A percentile compares a stretch with the other conserved stretches of the same genome.
These are phyloP conservation scores for Suillus subalutaceus DNA, from an alignment of 768 basidiomycete species.

Conservation along the genomic window DNA sequence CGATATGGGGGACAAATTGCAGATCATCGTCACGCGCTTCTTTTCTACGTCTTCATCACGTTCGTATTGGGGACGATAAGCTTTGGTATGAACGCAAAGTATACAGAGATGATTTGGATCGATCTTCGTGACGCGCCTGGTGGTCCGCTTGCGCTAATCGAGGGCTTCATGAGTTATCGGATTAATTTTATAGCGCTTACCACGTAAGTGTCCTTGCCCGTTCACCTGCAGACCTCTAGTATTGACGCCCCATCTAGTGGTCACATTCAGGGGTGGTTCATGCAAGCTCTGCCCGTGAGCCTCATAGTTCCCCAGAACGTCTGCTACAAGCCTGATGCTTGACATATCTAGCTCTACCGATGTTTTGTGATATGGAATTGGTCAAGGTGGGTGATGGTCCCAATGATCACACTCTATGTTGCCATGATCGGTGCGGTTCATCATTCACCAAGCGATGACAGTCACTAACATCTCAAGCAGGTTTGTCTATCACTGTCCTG, in stretches of 20 bases:
- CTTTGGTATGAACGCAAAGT: conserved; percentile 27
- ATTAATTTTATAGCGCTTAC: conserved; percentile 24
- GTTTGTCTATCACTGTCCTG: conserved; percentile 20
- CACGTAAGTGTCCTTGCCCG: conserved; percentile 16
- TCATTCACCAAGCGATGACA: not conserved
- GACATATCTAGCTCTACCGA: conserved; percentile 6
- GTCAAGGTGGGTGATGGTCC: conserved; percentile 17
- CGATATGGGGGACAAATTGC: not conserved
- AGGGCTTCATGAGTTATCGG: conserved; percentile 16
- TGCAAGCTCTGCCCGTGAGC: conserved; percentile 27
- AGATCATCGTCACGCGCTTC: conserved; percentile 14
- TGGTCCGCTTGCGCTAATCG: conserved; percentile 18
- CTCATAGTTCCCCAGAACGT: not conserved
- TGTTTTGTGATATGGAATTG: conserved; percentile 21
- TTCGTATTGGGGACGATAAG: conserved; percentile 31
- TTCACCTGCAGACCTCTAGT: not conserved
- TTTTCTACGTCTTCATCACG: conserved; percentile 28
- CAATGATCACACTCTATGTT: conserved; percentile 19
- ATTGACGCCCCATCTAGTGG: conserved; percentile 18
- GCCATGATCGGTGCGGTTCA: conserved; percentile 18
- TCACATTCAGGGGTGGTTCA: conserved; percentile 33
- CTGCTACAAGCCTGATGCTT: not conserved
- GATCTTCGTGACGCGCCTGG: conserved; percentile 25
- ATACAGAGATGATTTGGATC: conserved; percentile 36
- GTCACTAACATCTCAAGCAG: conserved; percentile 10